Evolutionary conservation across 2,329 filamentous ascomycete genomes (phyloP).

Genomic region (Exophiala aquamarina): DNA sequence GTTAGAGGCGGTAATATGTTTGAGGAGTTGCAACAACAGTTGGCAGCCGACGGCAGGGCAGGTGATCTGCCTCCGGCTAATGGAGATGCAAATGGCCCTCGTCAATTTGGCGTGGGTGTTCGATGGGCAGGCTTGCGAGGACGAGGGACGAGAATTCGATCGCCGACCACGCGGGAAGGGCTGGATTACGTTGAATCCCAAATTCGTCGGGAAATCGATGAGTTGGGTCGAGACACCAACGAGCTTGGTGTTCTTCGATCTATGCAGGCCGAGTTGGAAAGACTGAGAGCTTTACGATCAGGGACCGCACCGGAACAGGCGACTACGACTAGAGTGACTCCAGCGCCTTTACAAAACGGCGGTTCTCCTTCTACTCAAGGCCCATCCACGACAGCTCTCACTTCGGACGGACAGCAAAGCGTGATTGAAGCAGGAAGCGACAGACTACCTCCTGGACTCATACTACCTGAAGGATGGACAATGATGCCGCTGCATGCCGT

Average conservation of each 20-base stretch:
- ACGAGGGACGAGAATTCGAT: conserved; percentile 25
- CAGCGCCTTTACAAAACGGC: conserved; percentile 5
- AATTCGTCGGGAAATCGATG: conserved; percentile 65
- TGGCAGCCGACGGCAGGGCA: conserved; percentile 32
- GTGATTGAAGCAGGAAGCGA: conserved; percentile 44
- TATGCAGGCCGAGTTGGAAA: conserved; percentile 66
- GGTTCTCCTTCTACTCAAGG: conserved; percentile 27
- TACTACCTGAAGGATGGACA: conserved; percentile 54
- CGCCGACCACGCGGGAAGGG: conserved; percentile 43
- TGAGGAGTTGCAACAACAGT: conserved; percentile 65
- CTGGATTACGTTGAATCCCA: conserved; percentile 67
- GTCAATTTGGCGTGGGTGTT: conserved; percentile 43
- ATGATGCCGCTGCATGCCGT: conserved; percentile 45
- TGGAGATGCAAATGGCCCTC: conserved; percentile 34
- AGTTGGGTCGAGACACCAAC: conserved; percentile 62
- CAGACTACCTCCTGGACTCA: conserved; percentile 51
- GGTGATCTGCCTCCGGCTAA: conserved; percentile 29
- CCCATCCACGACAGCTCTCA: conserved; percentile 32
- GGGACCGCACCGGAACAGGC: conserved; percentile 12
- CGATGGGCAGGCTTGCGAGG: conserved; percentile 31
- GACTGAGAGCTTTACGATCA: conserved; percentile 57
- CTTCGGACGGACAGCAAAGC: conserved; percentile 30
- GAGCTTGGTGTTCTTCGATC: conserved; percentile 69
- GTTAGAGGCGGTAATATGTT: conserved; percentile 59
- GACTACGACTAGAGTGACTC: background rate